Evolutionary conservation across 2,329 filamentous ascomycete genomes (phyloP), one percentile per base, ranked within the genome.

Genomic region (Dryadomyces sulphureus): DNA sequence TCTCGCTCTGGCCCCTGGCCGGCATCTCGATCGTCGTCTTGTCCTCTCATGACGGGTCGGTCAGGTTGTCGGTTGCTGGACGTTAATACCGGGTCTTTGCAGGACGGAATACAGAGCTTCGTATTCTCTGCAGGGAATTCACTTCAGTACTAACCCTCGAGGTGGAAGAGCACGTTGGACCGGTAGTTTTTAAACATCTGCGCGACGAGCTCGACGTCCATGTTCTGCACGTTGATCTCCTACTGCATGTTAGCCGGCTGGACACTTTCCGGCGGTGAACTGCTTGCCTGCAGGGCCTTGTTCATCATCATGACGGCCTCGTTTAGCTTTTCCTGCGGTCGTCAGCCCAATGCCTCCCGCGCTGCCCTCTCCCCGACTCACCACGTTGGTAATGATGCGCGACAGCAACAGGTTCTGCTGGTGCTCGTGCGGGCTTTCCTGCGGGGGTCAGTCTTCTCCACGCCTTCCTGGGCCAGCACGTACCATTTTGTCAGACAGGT

Each of bases 111-210:
- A 9, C 11, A 9, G 16, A 12, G 27, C 27, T 12, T 32, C 6
- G 6, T 27, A 27, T 27, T 27, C 6, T n/a, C n/a, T n/a, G 11
- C 6, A 27, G 25, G 11, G 25, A 27, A 6, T 11, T 27, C 25
- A 6, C 6, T 27, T 27, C 6, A 14, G n/a, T 4, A 38, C 34
- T 69, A 2, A 93, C 92, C 92, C 79, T 96, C 92, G 6, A 98
- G 73, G 57, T 98, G 92, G 62, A 98, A 96, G 6, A 96, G 68
- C 14, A 96, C 90, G 56, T 96, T 98, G 11, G 88, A 94, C 62
- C 95, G 89, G 62, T 98, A 98, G 65, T 96, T 98, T 69, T 96
- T 95, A 72, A 96, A 98, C 92, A 98, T 98, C 60, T 96, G 90
- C 1, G 90, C 89, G 5, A 96, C 92, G 3, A 96, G 74, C 66